phyloP scores from a whole-genome alignment of 2,329 filamentous ascomycete genomes.

The Drechslerella dactyloides region DNA sequence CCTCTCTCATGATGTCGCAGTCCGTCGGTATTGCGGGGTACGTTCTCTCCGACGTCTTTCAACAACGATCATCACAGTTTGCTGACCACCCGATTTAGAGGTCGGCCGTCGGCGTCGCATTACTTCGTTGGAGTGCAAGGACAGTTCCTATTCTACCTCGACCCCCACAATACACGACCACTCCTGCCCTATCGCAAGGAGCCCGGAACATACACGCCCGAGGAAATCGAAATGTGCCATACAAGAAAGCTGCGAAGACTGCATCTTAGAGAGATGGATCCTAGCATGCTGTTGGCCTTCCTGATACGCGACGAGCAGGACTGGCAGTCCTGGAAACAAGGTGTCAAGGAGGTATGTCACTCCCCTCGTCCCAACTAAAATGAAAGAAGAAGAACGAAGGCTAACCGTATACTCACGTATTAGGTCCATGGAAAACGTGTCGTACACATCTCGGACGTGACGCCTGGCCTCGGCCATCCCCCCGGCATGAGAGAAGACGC shows the following conservation, averaged over 20 bases:
- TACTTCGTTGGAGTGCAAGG: constrained; percentile 77
- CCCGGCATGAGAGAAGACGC: constrained; percentile 70
- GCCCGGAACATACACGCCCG: constrained; percentile 68
- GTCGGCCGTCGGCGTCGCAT: constrained; percentile 86
- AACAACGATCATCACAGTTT: constrained; percentile 34
- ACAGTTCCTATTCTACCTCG: constrained; percentile 87
- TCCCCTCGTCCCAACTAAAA: constrained; percentile 16
- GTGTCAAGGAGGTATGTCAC: constrained; percentile 63
- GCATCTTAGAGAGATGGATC: constrained; percentile 91
- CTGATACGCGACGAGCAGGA: constrained; percentile 81
- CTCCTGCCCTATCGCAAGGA: constrained; percentile 67
- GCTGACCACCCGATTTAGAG: constrained; percentile 63
- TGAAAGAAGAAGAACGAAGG: constrained; percentile 4
- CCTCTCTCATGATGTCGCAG: constrained; percentile 82
- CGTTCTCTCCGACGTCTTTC: constrained; percentile 55
- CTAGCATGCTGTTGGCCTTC: constrained; percentile 96
- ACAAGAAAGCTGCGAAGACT: constrained; percentile 82
- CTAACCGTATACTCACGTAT: constrained; percentile 8
- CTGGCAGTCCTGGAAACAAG: constrained; percentile 80
- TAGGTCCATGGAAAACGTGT: constrained; percentile 81
- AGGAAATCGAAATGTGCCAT: constrained; percentile 83
- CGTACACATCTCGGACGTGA: constrained; percentile 78
- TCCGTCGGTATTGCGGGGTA: constrained; percentile 96
- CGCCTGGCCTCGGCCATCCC: constrained; percentile 65
- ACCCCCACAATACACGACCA: constrained; percentile 84